Base-by-base conservation (phyloP, 371 early-diverging fungal genomes). In the Mortierella sp. region DNA sequence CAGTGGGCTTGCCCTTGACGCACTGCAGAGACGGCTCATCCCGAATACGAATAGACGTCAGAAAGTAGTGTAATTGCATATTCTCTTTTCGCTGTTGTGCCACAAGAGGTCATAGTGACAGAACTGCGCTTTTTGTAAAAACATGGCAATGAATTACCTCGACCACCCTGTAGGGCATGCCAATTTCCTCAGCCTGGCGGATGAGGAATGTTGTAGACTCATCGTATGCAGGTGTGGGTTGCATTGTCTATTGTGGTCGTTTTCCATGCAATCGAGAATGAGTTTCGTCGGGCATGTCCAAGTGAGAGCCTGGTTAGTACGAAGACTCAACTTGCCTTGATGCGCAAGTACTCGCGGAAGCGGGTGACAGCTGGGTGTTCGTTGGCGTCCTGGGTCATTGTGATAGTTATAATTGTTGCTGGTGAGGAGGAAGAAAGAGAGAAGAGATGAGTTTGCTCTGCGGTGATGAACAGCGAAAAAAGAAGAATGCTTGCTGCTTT, bases 201-300 rank as follows among this genome's bases (percentile, higher is more conserved):
- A 75, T 64, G 44, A 94, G 83, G 64, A 91, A 92, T 23, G 47
- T 76, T 7, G 76, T 78, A 54, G 87, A 87, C 39, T 65, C 58
- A 2, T 51, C 80, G 60, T 94, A 94, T 82, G 92, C 93, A 32
- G 94, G 94, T 12, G 75, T 81, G 9, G 94, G 94, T 55, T 94
- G 93, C 31, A 91, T 86, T 1, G 94, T 93, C 66, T 34, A 14
- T 34, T 2, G 37, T 34, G 34, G n/a, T 43, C 8, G 15, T 44
- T 44, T 17, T 44, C 8, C 21, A 19, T 44, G 44, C n/a, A n/a
- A n/a, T n/a, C n/a, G n/a, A n/a, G n/a, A n/a, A n/a, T n/a, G n/a
- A n/a, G n/a, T n/a, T n/a, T n/a, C n/a, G n/a, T n/a, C n/a, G n/a
- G n/a, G n/a, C n/a, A n/a, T n/a, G n/a, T n/a, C n/a, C n/a, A n/a